Percentiles rank a stretch among this genome's conserved stretches.
phyloP scores from a whole-genome alignment of 805 yeast genomes.

The Candida sithepensis region DNA sequence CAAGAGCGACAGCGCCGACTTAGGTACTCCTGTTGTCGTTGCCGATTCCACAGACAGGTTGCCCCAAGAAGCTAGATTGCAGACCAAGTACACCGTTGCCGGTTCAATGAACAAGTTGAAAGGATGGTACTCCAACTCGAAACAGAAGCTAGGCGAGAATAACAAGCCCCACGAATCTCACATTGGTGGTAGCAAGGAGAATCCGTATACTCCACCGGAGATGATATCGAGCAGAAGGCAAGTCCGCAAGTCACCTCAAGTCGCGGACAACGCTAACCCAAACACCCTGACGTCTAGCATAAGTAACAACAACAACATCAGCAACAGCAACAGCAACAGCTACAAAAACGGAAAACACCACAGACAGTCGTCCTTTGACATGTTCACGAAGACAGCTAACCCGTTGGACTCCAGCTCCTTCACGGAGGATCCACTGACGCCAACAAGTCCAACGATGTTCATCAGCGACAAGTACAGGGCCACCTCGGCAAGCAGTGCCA shows the following conservation, averaged over 20 bases:
- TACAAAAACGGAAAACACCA: neutral
- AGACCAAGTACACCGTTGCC: conserved; percentile 20
- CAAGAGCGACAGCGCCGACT: too few species aligned
- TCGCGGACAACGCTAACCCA: neutral
- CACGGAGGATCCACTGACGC: neutral
- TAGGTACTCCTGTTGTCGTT: too few species aligned
- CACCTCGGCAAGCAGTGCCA: neutral
- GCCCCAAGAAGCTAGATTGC: neutral
- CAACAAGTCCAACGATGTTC: conserved; percentile 2
- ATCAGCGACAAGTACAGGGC: neutral
- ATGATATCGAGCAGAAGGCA: conserved; percentile 60
- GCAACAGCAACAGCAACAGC: too few species aligned
- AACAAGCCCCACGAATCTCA: neutral
- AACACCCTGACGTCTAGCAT: neutral
- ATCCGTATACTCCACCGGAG: conserved; percentile 46
- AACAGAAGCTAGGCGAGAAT: conserved; percentile 20
- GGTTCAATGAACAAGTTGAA: conserved; percentile 57
- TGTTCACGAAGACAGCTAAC: neutral
- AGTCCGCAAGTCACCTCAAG: neutral
- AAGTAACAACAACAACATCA: too few species aligned
- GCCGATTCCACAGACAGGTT: too few species aligned
- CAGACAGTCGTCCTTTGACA: neutral
- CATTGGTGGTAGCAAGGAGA: conserved; percentile 3
- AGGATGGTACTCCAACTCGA: conserved; percentile 62
- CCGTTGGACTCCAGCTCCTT: neutral